Evolutionary conservation across 140 eudicot genomes (phyloP).

Genomic region (Bidens hawaiensis): DNA sequence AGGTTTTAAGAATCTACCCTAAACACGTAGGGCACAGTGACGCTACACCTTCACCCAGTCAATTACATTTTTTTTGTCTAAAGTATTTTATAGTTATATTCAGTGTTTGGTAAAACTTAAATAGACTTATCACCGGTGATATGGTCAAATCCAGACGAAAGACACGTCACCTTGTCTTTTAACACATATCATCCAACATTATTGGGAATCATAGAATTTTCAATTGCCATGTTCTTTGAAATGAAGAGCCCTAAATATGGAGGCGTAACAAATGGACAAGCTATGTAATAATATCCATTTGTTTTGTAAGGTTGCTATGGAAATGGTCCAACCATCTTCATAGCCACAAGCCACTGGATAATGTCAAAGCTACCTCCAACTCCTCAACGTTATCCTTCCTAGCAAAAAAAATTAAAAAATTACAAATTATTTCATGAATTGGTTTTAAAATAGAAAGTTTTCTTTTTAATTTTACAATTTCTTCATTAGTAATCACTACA

Average conservation of each 20-base stretch:
- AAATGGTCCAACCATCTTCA: slow-evolving; percentile 18
- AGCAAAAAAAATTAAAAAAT: neutral
- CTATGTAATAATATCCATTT: slow-evolving; percentile 15
- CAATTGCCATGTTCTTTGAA: slow-evolving; percentile 14
- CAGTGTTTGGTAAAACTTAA: too few species aligned
- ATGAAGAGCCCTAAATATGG: neutral
- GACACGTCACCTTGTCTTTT: neutral
- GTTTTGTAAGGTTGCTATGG: slow-evolving; percentile 9
- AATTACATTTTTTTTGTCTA: too few species aligned
- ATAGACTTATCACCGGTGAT: neutral
- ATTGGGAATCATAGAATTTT: neutral
- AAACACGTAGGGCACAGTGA: too few species aligned
- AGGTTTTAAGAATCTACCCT: too few species aligned
- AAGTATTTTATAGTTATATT: too few species aligned
- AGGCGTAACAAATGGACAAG: slow-evolving; percentile 26
- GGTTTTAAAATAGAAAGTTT: too few species aligned
- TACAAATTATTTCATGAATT: neutral
- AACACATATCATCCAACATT: neutral
- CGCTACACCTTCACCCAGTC: too few species aligned
- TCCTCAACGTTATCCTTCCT: slow-evolving; percentile 3
- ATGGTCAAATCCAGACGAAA: neutral
- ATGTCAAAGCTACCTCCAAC: slow-evolving; percentile 6
- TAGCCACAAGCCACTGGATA: neutral
- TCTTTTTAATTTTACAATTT: too few species aligned
- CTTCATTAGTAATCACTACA: neutral